Conservation (phyloP, 805 yeast species). For the Metschnikowia borealis region DNA sequence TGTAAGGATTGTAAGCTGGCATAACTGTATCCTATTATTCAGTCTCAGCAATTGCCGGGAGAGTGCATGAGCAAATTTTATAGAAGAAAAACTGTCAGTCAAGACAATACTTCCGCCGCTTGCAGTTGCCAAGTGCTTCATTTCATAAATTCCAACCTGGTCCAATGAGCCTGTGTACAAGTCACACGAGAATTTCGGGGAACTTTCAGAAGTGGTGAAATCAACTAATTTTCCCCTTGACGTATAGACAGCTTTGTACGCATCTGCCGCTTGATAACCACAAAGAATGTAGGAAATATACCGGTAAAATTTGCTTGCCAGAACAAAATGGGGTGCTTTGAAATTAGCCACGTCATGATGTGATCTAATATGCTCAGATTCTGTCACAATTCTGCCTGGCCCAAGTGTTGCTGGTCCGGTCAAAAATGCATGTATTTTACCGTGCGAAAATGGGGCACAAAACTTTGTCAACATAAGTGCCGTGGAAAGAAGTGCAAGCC, state of each 20-base stretch:
- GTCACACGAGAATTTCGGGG: constrained; percentile 29
- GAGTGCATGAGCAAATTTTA: constrained; percentile 21
- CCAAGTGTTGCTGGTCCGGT: constrained; percentile 37
- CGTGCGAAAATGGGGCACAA: constrained; percentile 22
- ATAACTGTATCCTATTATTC: constrained; percentile 5
- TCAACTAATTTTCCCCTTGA: constrained; percentile 23
- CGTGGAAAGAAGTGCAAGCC: constrained; percentile 29
- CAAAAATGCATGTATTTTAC: constrained; percentile 27
- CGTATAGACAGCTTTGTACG: constrained; percentile 13
- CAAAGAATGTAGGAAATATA: constrained; percentile 26
- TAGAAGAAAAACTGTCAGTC: constrained; percentile 26
- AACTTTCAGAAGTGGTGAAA: constrained; percentile 12
- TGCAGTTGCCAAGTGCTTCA: constrained; percentile 29
- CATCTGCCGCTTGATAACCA: constrained; percentile 24
- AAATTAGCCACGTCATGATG: constrained; percentile 34
- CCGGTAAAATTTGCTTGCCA: constrained; percentile 28
- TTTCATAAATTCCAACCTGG: constrained; percentile 42
- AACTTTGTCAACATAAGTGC: constrained; percentile 19
- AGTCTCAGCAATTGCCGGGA: constrained; percentile 3
- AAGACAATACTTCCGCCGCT: constrained; percentile 33
- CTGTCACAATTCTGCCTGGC: constrained; percentile 34
- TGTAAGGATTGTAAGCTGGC: constrained; percentile 25
- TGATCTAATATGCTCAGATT: constrained; percentile 24
- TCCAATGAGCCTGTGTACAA: constrained; percentile 37
- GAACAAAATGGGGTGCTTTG: constrained; percentile 23